Evolutionary conservation across 306 rosid species (phyloP), one percentile per base, ranked within the genome.

Genomic region (Prunus padus): DNA sequence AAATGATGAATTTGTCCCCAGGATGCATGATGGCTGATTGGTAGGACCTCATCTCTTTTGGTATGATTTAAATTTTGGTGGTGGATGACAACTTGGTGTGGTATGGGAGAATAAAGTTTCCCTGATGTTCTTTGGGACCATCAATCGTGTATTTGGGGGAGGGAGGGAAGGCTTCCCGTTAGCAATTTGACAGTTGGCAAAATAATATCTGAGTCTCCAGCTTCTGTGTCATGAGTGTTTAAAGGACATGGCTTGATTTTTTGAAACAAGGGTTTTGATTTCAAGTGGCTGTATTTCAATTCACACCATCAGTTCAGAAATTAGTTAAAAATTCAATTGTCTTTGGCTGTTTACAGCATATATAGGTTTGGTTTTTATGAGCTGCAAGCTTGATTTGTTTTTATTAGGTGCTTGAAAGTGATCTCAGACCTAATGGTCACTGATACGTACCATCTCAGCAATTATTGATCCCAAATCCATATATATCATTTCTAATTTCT

Each of bases 61-160:
- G 47, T 69, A 37, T 79, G 63, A 77, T 82, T 73, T 71, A 62
- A 70, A 86, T 67, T 65, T 6, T 65, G 76, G 89, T 67, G 81
- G 88, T 91, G 93, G 93, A 87, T 91, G 90, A 87, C 93, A 91
- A 84, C 91, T 72, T 77, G 82, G 40, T 74, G 23, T 69, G 82
- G 76, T 56, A 73, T 87, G 89, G 86, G 68, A 79, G 93, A 87
- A 88, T 88, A 87, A 88, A 86, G 91, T 80, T 76, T 72, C 42
- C 80, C 73, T 74, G 74, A 37, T 67, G 59, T 74, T 59, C 70
- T 61, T 61, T 44, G 73, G 79, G 96, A 90, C 91, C 93, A 87
- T 77, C 86, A 87, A 90, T 88, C 88, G 85, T 82, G 77, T 45
- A 74, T 3, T 76, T 15, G 25, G 69, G 26, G 22, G 65, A 9